Conservation (phyloP, 768 basidiomycete species). For the Daedaleopsis sinensis region DNA sequence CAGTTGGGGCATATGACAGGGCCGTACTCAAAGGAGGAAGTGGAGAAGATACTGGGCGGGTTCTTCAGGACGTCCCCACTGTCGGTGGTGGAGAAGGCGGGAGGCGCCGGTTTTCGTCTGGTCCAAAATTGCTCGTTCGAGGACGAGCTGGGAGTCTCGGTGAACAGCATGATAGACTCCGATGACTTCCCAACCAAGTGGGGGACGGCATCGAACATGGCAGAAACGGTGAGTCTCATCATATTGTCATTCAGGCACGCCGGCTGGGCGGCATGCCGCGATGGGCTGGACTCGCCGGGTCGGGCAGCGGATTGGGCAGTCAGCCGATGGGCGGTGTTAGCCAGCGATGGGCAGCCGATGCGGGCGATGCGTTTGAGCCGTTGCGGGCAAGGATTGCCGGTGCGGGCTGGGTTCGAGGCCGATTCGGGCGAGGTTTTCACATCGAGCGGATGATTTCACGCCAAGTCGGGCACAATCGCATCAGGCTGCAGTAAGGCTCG, state of each 20-base stretch:
- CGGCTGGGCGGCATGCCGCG: not conserved
- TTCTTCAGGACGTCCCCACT: slow-evolving; percentile 6
- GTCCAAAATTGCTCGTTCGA: slow-evolving; percentile 10
- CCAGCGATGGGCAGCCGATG: not conserved
- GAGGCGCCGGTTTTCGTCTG: not conserved
- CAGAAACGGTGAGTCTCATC: not conserved
- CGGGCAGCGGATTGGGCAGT: too few species aligned
- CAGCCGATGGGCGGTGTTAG: too few species aligned
- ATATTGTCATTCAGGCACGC: not conserved
- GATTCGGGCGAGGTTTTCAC: not conserved
- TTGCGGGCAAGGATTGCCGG: too few species aligned
- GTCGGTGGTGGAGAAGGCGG: slow-evolving; percentile 3
- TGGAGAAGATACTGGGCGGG: slow-evolving; percentile 5
- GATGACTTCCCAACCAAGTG: slow-evolving; percentile 9
- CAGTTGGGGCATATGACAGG: slow-evolving; percentile 8
- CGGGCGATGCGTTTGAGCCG: not conserved
- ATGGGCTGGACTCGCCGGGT: too few species aligned
- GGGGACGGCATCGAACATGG: slow-evolving; percentile 1
- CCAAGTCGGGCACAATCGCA: not conserved
- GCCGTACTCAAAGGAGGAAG: not conserved
- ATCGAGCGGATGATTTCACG: too few species aligned
- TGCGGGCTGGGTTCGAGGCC: not conserved
- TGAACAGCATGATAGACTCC: slow-evolving; percentile 8
- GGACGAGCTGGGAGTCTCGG: not conserved
- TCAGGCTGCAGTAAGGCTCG: too few species aligned